Conservation (phyloP, 2,329 filamentous ascomycete species). For the Lithohypha guttulata region DNA sequence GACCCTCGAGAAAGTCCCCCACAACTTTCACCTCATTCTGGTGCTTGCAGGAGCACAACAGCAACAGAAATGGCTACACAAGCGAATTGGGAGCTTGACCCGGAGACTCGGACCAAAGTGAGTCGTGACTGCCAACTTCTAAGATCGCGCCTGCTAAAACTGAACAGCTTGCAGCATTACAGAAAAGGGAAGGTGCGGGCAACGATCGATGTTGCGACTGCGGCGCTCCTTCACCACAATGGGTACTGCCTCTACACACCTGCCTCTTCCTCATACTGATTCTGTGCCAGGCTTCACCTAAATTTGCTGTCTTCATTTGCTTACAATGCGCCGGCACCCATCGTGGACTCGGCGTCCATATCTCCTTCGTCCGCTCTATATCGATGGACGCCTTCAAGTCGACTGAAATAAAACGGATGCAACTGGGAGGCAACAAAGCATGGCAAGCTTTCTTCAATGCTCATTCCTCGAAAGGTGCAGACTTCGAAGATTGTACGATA, state of each 20-base stretch:
- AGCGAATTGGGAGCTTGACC: constrained; percentile 94
- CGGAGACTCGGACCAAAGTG: constrained; percentile 92
- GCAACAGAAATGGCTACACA: constrained; percentile 19
- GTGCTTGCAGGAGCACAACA: no score
- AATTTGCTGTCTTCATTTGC: constrained; percentile 98
- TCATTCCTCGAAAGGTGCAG: constrained; percentile 53
- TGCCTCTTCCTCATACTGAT: background rate
- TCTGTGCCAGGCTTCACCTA: constrained; percentile 57
- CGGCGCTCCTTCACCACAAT: constrained; percentile 90
- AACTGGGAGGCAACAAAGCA: constrained; percentile 75
- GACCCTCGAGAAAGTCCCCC: background rate
- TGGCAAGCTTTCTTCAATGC: constrained; percentile 82
- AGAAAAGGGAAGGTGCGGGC: constrained; percentile 61
- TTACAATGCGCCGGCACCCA: constrained; percentile 91
- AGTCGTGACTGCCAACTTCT: constrained; percentile 11
- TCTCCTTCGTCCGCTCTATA: constrained; percentile 93
- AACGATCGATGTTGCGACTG: constrained; percentile 94
- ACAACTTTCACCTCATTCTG: background rate
- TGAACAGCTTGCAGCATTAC: constrained; percentile 70
- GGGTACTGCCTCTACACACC: constrained; percentile 49
- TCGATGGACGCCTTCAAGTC: constrained; percentile 98
- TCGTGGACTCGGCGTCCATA: constrained; percentile 89
- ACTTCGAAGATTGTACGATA: constrained; percentile 80
- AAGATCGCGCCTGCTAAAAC: constrained; percentile 6
- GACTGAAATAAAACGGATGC: constrained; percentile 86